Evolutionary conservation across 805 yeast genomes (phyloP).

Genomic region (Wickerhamiella sergipiensis): DNA sequence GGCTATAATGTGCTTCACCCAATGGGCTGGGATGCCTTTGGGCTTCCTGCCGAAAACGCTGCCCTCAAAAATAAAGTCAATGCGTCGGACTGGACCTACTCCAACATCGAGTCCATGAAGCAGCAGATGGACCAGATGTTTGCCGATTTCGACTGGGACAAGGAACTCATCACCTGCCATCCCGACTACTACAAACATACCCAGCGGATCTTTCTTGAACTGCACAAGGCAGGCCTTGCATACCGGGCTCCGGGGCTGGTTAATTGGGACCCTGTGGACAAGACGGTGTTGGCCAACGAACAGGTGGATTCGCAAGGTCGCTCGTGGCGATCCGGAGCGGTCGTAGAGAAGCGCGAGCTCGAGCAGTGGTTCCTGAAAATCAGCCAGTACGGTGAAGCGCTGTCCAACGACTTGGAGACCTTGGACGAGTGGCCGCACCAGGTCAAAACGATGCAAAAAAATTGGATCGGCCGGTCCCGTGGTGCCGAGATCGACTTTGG

Average conservation of each 20-base stretch:
- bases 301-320: conserved; percentile 85
- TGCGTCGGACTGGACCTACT: conserved; percentile 73
- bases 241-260: conserved; percentile 78
- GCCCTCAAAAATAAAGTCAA: conserved; percentile 74
- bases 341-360: conserved; percentile 67
- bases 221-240: conserved; percentile 68
- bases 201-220: conserved; percentile 64
- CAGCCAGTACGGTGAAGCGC: conserved; percentile 60
- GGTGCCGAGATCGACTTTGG: conserved; percentile 61
- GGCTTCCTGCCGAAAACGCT: conserved; percentile 96
- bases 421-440: conserved; percentile 75
- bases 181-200: conserved; percentile 90
- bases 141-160: conserved; percentile 87
- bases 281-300: conserved; percentile 90
- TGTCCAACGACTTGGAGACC: conserved; percentile 47
- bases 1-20: conserved; percentile 82
- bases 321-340: conserved; percentile 96
- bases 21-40: conserved; percentile 99
- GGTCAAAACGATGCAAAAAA: conserved; percentile 78
- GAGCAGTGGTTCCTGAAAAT: conserved; percentile 93
- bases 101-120: conserved; percentile 77
- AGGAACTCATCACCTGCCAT: conserved; percentile 73
- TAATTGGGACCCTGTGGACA: conserved; percentile 96
- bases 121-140: conserved; percentile 64
- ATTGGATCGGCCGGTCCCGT: conserved; percentile 85